Conservation (phyloP, 306 rosid genomes). For the Vigna nakashimae region DNA sequence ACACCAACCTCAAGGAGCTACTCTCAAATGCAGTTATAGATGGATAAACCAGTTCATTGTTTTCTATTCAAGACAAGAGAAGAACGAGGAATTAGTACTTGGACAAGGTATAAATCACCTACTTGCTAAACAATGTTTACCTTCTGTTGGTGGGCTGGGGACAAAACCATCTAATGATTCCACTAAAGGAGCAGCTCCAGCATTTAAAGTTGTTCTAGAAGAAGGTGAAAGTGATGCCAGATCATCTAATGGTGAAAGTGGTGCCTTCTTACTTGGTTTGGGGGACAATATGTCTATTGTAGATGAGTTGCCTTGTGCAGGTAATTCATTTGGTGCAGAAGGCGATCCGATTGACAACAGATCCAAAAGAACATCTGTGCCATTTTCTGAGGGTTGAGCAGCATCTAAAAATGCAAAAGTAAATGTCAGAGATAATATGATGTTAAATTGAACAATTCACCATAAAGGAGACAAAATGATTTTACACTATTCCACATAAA, state of each 20-base stretch:
- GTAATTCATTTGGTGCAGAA: conserved; percentile 55
- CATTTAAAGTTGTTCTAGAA: conserved; percentile 51
- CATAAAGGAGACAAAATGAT: not conserved
- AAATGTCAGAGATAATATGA: not conserved
- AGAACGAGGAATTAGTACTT: conserved; percentile 21
- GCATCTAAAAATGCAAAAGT: conserved; percentile 9
- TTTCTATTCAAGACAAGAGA: conserved; percentile 51
- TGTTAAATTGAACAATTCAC: conserved; percentile 2
- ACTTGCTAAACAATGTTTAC: conserved; percentile 44
- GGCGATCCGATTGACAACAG: conserved; percentile 7
- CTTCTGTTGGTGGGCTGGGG: conserved; percentile 41
- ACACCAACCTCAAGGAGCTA: conserved; percentile 66
- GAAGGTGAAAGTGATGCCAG: conserved; percentile 65
- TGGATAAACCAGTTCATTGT: conserved; percentile 70
- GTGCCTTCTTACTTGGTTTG: conserved; percentile 39
- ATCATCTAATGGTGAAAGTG: conserved; percentile 64
- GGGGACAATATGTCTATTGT: not conserved
- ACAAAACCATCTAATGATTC: conserved; percentile 16
- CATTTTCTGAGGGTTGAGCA: conserved; percentile 1
- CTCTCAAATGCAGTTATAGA: conserved; percentile 81
- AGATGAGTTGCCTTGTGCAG: conserved; percentile 40
- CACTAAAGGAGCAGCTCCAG: not conserved
- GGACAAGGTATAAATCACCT: conserved; percentile 1
- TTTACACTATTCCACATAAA: not conserved
- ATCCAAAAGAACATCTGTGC: conserved; percentile 27